Evolutionary conservation across 352 stramenopile genomes (phyloP), one percentile per base, ranked within the genome.

Genomic region (Phytophthora citrophthora): DNA sequence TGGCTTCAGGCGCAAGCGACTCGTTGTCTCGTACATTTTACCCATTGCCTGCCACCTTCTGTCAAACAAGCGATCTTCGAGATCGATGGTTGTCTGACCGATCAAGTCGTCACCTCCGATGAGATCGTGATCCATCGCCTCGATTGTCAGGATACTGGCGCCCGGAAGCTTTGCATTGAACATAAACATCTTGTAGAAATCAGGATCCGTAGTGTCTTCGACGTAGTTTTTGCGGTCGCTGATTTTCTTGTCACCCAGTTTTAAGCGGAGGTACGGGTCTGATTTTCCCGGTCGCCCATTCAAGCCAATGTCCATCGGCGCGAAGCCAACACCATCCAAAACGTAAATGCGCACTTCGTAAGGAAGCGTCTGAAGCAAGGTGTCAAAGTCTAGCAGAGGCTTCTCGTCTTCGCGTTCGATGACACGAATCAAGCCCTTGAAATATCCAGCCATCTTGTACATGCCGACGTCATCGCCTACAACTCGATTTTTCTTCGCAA

Each of bases 31-130:
- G 64, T 91, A 96, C 65, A 96, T 81, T 59, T 90, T 86, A 16
- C 91, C 90, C 59, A 97, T 81, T 1, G 81, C 72, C 44, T 97
- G 87, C 91, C 91, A 97, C 41, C 86, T 67, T 54, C 79, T 76
- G 58, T 97, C 88, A 65, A 98, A 98, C 72, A 96, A 74, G 11
- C 94, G 86, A 65, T 98, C 94, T 60, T 98, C 94, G 0, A 98
- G 66, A 56, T 98, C 94, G 60, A 98, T 97, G 0, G 76, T 88
- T n/a, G 94, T 98, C 47, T 76, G 81, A 8, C 94, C 94, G 40
- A 98, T 98, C 18, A 98, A 67, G 46, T 98, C 92, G 52, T 98
- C 93, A 16, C 80, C 85, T 20, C 87, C 88, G 44, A 98, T 93
- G 2, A 91, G 63, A 52, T 98, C 91, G 48, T 93, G 88, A 66